Evolutionary conservation across 192 early-diverging fungal species (phyloP).

Genomic region (Pilobolus umbonatus): DNA sequence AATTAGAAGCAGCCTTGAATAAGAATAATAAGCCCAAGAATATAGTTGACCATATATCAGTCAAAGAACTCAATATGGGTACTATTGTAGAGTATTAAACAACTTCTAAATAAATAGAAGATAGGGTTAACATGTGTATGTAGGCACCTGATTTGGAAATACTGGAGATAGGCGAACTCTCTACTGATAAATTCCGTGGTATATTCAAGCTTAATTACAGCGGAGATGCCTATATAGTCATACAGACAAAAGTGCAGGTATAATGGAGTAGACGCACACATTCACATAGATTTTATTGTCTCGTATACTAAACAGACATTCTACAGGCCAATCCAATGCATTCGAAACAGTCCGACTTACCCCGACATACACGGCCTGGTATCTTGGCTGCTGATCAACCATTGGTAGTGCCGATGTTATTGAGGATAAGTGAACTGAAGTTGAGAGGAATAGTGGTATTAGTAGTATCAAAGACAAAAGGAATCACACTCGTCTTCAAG

Average conservation of each 20-base stretch:
- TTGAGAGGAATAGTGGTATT: slow-evolving; percentile 92
- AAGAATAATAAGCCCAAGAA: slow-evolving; percentile 90
- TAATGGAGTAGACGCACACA: too few relatives aligned
- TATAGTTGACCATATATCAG: slow-evolving; percentile 87
- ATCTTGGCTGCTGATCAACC: slow-evolving; percentile 90
- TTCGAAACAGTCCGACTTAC: slow-evolving; percentile 46
- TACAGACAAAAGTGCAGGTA: slow-evolving; percentile 85
- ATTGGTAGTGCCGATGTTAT: slow-evolving; percentile 91
- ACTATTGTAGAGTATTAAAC: slow-evolving; percentile 53
- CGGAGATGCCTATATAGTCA: slow-evolving; percentile 88
- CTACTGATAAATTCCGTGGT: slow-evolving; percentile 87
- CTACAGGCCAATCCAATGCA: slow-evolving; percentile 78
- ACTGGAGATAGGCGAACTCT: slow-evolving; percentile 94
- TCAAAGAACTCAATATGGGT: slow-evolving; percentile 95
- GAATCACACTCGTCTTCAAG: slow-evolving; percentile 96
- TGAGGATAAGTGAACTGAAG: slow-evolving; percentile 85
- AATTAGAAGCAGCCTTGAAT: slow-evolving; percentile 89
- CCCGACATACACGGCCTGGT: slow-evolving; percentile 55
- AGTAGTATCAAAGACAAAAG: slow-evolving; percentile 91
- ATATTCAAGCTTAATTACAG: slow-evolving; percentile 94
- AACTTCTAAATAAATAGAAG: not conserved
- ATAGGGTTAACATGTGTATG: not conserved
- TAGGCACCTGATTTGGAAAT: slow-evolving; percentile 96
- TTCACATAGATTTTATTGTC: too few relatives aligned
- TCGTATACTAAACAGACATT: too few relatives aligned